Conservation (phyloP, 1,284 basidiomycete genomes). For the Marasmius fiardii region DNA sequence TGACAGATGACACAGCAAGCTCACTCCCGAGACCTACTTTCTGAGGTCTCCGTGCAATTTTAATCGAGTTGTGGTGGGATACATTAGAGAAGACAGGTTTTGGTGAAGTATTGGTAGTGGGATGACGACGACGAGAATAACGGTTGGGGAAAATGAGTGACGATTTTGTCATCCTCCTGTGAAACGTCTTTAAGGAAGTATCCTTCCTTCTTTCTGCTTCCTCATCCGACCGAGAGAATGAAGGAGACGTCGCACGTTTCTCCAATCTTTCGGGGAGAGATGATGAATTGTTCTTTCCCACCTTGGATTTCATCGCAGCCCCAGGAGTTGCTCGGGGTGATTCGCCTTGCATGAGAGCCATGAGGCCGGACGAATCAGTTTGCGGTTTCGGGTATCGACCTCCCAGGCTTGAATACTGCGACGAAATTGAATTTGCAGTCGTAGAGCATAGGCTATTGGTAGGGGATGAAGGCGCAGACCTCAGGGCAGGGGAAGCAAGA, state of each 20-base stretch:
- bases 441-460: no score
- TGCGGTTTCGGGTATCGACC: neutral
- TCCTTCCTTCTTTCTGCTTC: neutral
- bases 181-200: neutral
- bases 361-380: no score
- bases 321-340: no score
- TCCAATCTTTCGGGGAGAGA: no score
- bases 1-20: neutral
- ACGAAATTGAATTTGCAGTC: neutral
- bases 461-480: constrained; percentile 1
- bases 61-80: neutral
- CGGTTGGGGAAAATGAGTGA: neutral
- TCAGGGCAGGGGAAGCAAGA: constrained; percentile 22
- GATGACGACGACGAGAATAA: neutral
- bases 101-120: neutral
- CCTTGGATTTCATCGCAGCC: no score
- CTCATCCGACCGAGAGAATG: neutral
- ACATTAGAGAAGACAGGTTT: neutral
- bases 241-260: no score
- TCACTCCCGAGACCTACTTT: neutral
- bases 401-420: neutral
- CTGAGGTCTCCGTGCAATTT: no score
- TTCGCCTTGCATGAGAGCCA: no score
- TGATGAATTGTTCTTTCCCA: no score
- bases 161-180: neutral